phyloP scores from a whole-genome alignment of 352 stramenopile species.

The Pseudoperonospora humuli region DNA sequence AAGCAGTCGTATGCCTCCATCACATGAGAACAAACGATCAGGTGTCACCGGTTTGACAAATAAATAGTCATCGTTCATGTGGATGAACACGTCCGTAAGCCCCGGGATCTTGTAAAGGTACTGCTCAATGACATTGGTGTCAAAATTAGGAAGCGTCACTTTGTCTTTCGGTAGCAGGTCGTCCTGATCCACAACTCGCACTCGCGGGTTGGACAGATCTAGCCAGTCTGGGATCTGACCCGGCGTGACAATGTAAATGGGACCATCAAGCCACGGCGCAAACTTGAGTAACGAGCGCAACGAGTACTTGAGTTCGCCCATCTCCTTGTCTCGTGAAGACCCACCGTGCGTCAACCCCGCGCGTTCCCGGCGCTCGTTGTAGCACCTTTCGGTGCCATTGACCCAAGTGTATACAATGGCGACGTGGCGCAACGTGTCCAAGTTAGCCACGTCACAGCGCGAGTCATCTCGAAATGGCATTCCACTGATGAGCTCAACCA shows the following conservation, averaged over 20 bases:
- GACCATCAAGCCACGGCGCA: slow-evolving; percentile 64
- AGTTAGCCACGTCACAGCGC: slow-evolving; percentile 56
- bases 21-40: slow-evolving; percentile 80
- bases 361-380: slow-evolving; percentile 49
- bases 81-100: slow-evolving; percentile 82
- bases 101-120: slow-evolving; percentile 82
- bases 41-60: slow-evolving; percentile 77
- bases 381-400: slow-evolving; percentile 73
- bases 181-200: slow-evolving; percentile 71
- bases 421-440: slow-evolving; percentile 48
- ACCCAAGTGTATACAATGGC: slow-evolving; percentile 86
- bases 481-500: slow-evolving; percentile 40
- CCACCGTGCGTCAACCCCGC: slow-evolving; percentile 50
- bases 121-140: slow-evolving; percentile 84
- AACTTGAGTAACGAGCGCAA: slow-evolving; percentile 75
- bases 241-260: slow-evolving; percentile 79
- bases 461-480: slow-evolving; percentile 24
- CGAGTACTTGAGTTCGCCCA: slow-evolving; percentile 84
- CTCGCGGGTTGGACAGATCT: slow-evolving; percentile 55
- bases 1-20: slow-evolving; percentile 62
- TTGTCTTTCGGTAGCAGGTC: slow-evolving; percentile 57
- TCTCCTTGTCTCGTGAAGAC: slow-evolving; percentile 72
- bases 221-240: slow-evolving; percentile 80
- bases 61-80: slow-evolving; percentile 89
- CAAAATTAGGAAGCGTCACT: slow-evolving; percentile 56